Conservation (phyloP, 768 basidiomycete genomes). For the Pisolithus sp. region DNA sequence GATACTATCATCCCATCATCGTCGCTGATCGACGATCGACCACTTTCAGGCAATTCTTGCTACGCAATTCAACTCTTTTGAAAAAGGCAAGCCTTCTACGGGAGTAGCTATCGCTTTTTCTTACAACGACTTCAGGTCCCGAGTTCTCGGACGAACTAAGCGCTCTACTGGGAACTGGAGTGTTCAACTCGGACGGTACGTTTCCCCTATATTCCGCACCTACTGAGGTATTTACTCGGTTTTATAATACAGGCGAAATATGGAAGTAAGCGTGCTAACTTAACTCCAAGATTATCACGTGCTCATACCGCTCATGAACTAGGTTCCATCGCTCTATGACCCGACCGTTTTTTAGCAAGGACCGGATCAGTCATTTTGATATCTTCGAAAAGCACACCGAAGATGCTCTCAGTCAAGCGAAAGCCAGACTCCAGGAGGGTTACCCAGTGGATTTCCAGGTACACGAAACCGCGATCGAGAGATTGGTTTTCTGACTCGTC, state of each 20-base stretch:
- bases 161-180: slow-evolving; percentile 47
- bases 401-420: slow-evolving; percentile 40
- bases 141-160: slow-evolving; percentile 5
- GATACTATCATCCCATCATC: neutral
- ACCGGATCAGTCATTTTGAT: slow-evolving; percentile 49
- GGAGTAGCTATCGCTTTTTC: slow-evolving; percentile 1
- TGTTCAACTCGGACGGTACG: slow-evolving; percentile 53
- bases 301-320: slow-evolving; percentile 10
- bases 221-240: neutral
- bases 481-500: neutral
- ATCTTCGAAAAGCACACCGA: slow-evolving; percentile 47
- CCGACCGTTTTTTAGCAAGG: slow-evolving; percentile 53
- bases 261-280: slow-evolving; percentile 41
- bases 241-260: slow-evolving; percentile 35
- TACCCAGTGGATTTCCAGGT: slow-evolving; percentile 56
- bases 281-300: slow-evolving; percentile 27
- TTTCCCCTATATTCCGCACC: neutral
- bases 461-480: neutral
- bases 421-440: slow-evolving; percentile 37
- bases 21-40: neutral
- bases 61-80: slow-evolving; percentile 37
- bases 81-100: slow-evolving; percentile 28
- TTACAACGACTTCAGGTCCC: slow-evolving; percentile 14
- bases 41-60: slow-evolving; percentile 34
- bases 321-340: slow-evolving; percentile 55